Percentiles rank a stretch among this genome's conserved stretches.
Evolutionary conservation across 495 filamentous ascomycete genomes (phyloP).

Genomic region (Annulohypoxylon bovei): DNA sequence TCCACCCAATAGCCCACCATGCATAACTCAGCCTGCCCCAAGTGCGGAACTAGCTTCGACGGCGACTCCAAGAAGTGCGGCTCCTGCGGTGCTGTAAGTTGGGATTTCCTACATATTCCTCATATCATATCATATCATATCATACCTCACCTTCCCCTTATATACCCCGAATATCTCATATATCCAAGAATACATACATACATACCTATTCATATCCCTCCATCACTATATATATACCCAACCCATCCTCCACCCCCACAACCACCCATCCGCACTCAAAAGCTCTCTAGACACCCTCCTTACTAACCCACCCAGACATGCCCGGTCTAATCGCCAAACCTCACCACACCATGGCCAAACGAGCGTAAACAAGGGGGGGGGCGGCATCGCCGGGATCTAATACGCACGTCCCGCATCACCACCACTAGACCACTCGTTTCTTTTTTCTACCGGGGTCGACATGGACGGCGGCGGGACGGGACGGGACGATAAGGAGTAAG

Average conservation of each 20-base stretch:
- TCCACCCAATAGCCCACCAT: conserved; percentile 43
- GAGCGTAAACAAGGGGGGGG: background rate
- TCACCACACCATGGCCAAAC: conserved; percentile 6
- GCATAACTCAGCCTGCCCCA: conserved; percentile 60
- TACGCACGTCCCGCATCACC: background rate
- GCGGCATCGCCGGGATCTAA: background rate
- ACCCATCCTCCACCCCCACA: background rate
- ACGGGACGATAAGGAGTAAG: background rate
- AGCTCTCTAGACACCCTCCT: too few species aligned
- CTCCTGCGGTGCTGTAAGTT: conserved; percentile 60
- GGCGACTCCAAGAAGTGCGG: conserved; percentile 57
- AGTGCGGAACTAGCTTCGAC: conserved; percentile 56
- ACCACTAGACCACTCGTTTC: conserved; percentile 26
- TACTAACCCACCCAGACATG: conserved; percentile 40
- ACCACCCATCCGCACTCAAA: background rate
- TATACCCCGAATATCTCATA: background rate
- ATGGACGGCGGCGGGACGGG: background rate
- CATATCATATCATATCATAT: background rate
- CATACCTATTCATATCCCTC: background rate
- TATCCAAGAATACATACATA: background rate
- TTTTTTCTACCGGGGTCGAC: background rate
- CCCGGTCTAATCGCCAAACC: conserved; percentile 38
- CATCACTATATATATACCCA: background rate
- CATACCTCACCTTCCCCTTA: background rate
- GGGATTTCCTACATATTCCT: background rate